Base-by-base conservation (phyloP, 805 yeast genomes). In the Lipomyces orientalis region DNA sequence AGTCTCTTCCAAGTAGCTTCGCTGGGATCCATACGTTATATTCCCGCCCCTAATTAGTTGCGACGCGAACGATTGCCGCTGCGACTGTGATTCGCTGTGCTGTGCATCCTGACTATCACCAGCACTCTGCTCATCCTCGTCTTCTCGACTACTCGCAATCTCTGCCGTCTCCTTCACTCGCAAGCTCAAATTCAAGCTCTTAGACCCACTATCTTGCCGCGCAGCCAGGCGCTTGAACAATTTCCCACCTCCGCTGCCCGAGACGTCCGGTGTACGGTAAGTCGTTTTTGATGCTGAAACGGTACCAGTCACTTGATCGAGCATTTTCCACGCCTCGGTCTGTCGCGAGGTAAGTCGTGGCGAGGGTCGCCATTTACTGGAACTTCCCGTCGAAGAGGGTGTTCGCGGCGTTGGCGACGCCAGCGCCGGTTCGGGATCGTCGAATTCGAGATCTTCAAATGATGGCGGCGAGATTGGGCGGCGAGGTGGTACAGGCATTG, bases 1-100 rank as follows among this genome's bases (percentile, higher is more conserved):
- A 3, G 63, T 10, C 16, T 68, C 71, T 6, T 68, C 71, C 16
- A 68, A 29, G 43, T 59, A 68, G 25, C 70, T 68, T 14, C 71
- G 62, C 29, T 63, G 64, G 5, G 63, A 37, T 7, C 71, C 71
- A 51, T 69, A 69, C 29, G 72, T 69, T 12, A 60, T 34, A 35
- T 64, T 56, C 9, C 64, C 67, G 4, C 54, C 51, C 39, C 66
- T 34, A 6, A 51, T 54, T 6, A 60, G 19, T 29, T 62, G 65
- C 52, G 60, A 37, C 14, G 43, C 9, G 8, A 51, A 51, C 14
- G 61, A 34, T 16, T 31, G 22, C 4, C n/a, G 25, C 12, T 25
- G 37, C 35, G 39, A 7, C 39, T 61, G 52, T 12, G 62, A 19
- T 33, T 31, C 55, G 9, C 49, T n/a, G 14, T 56, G 19, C 25